Evolutionary conservation across 139 green algal species (phyloP).

Genomic region (Coelastrella sp.): DNA sequence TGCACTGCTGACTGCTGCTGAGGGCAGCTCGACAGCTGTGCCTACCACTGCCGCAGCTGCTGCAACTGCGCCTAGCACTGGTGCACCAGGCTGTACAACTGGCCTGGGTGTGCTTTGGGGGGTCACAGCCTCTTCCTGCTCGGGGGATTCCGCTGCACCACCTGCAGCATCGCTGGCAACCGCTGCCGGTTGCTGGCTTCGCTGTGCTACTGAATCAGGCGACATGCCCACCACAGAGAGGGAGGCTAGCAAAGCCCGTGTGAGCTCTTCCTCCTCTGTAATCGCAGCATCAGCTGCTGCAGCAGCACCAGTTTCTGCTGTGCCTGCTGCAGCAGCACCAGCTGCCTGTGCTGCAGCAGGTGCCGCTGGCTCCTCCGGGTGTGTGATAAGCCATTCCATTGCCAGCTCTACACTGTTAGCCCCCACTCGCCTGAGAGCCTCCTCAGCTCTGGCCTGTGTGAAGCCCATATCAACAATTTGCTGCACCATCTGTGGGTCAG

Average conservation of each 20-base stretch:
- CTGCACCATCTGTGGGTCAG: conserved; percentile 70
- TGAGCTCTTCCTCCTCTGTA: conserved; percentile 59
- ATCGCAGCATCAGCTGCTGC: neutral
- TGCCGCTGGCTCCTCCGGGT: conserved; percentile 75
- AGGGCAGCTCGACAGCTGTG: neutral
- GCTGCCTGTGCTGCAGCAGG: conserved; percentile 27
- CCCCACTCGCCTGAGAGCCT: conserved; percentile 82
- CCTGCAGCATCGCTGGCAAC: conserved; percentile 10
- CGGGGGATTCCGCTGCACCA: neutral
- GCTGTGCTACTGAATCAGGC: conserved; percentile 41
- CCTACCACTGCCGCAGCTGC: conserved; percentile 29
- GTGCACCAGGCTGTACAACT: conserved; percentile 15
- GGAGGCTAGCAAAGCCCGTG: conserved; percentile 64
- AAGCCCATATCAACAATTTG: conserved; percentile 96
- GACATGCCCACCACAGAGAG: conserved; percentile 52
- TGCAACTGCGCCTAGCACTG: conserved; percentile 1
- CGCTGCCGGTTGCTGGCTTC: conserved; percentile 4
- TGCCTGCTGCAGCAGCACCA: conserved; percentile 12
- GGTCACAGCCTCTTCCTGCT: neutral
- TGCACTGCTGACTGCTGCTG: neutral
- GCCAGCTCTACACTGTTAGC: conserved; percentile 90
- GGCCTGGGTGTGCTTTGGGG: neutral
- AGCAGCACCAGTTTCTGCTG: conserved; percentile 6
- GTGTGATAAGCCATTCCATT: conserved; percentile 94
- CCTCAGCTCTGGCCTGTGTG: conserved; percentile 71